phyloP scores from a whole-genome alignment of 108 stramenopile species.

The Cyclostephanos tholiformis region DNA sequence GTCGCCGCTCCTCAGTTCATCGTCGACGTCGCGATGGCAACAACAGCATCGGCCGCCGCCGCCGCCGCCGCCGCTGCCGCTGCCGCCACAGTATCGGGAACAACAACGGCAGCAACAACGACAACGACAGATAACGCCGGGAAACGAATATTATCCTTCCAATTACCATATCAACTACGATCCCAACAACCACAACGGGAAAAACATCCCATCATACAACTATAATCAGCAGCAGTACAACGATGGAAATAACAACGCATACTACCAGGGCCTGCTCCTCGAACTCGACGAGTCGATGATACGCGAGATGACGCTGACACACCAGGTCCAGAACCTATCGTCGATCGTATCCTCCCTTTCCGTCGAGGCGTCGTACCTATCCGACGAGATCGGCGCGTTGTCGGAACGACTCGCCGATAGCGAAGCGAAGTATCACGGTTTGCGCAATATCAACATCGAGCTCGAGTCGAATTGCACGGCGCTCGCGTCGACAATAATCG shows the following conservation, averaged over 20 bases:
- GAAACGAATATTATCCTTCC: neutral
- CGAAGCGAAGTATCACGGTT: slow-evolving; percentile 57
- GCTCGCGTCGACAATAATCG: slow-evolving; percentile 39
- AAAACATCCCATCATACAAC: neutral
- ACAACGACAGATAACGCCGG: neutral
- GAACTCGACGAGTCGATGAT: slow-evolving; percentile 50
- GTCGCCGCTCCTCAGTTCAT: too few relatives aligned
- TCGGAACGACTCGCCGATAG: slow-evolving; percentile 77
- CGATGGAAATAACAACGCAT: slow-evolving; percentile 5
- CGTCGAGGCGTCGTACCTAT: slow-evolving; percentile 18
- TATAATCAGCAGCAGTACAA: slow-evolving; percentile 3
- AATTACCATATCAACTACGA: slow-evolving; percentile 7
- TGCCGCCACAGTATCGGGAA: too few relatives aligned
- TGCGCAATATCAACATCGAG: slow-evolving; percentile 61
- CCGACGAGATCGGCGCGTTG: slow-evolving; percentile 56
- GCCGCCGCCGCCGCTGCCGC: slow-evolving; percentile 6
- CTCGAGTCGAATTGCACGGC: slow-evolving; percentile 73
- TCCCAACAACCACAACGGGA: slow-evolving; percentile 17
- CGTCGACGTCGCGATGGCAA: neutral
- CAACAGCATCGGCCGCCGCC: neutral
- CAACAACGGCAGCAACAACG: slow-evolving; percentile 17
- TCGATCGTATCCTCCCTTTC: slow-evolving; percentile 22
- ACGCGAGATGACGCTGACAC: slow-evolving; percentile 46
- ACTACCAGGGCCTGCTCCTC: slow-evolving; percentile 37
- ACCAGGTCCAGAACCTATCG: slow-evolving; percentile 44